phyloP scores from a whole-genome alignment of 257 asterid species.

The Solanum acaule region DNA sequence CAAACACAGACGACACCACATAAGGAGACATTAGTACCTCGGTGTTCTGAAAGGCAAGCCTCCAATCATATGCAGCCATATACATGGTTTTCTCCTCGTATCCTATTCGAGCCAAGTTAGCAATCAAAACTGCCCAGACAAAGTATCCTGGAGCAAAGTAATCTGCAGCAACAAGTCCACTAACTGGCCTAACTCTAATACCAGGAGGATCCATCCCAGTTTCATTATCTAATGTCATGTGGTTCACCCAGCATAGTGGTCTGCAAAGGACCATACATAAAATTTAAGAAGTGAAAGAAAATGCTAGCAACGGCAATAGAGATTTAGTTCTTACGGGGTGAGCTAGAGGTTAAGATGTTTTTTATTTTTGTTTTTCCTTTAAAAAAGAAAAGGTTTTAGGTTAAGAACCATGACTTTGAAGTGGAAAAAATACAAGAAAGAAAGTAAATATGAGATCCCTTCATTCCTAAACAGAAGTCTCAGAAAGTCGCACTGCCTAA shows the following conservation, averaged over 20 bases:
- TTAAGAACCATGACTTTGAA: background rate
- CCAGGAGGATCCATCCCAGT: conserved; percentile 89
- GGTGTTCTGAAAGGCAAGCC: conserved; percentile 91
- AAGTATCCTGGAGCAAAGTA: conserved; percentile 93
- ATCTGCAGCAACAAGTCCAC: conserved; percentile 98
- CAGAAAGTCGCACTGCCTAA: background rate
- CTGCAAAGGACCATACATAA: conserved; percentile 25
- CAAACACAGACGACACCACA: background rate
- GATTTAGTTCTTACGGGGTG: background rate
- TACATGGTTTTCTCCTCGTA: conserved; percentile 94
- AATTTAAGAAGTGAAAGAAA: background rate
- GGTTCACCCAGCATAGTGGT: conserved; percentile 95
- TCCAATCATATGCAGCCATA: conserved; percentile 99
- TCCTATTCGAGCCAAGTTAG: conserved; percentile 83
- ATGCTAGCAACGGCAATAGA: background rate
- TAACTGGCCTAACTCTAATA: conserved; percentile 79
- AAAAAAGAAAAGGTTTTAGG: background rate
- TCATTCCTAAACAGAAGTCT: background rate
- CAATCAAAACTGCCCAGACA: conserved; percentile 96
- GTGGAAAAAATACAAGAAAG: background rate
- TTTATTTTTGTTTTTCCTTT: background rate
- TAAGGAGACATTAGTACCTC: conserved; percentile 41
- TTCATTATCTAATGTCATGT: conserved; percentile 89
- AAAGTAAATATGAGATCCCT: background rate
- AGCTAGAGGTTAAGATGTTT: background rate